Conservation (phyloP, 495 filamentous ascomycete species). For the Aspergillus haitiensis region DNA sequence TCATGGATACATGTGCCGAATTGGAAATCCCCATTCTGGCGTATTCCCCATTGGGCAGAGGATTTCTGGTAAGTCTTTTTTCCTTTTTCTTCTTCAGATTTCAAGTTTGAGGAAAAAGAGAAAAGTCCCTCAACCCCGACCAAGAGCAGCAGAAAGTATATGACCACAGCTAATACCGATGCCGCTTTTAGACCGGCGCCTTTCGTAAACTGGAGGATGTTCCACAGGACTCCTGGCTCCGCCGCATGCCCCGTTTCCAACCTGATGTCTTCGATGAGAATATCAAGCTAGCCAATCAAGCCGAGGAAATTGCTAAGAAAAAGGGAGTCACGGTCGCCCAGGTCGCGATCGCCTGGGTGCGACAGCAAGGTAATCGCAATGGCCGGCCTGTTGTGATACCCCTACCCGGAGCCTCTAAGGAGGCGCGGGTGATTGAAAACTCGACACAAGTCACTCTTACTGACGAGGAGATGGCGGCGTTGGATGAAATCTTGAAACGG, state of each 20-base stretch:
- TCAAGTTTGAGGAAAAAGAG: background rate
- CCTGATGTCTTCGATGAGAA: slow-evolving; percentile 67
- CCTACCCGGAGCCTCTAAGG: slow-evolving; percentile 56
- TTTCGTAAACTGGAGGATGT: slow-evolving; percentile 61
- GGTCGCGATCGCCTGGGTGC: slow-evolving; percentile 69
- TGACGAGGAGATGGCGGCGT: background rate
- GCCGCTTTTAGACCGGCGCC: slow-evolving; percentile 49
- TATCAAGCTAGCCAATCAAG: slow-evolving; percentile 57
- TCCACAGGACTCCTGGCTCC: slow-evolving; percentile 45
- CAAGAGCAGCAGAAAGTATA: no score
- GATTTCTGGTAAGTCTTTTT: slow-evolving; percentile 18
- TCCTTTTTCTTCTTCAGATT: background rate
- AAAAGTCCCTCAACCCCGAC: slow-evolving; percentile 6
- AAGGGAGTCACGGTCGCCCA: slow-evolving; percentile 69
- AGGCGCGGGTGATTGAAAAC: background rate
- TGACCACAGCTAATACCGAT: no score
- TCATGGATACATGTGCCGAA: slow-evolving; percentile 61
- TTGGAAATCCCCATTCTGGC: slow-evolving; percentile 62
- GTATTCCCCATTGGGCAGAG: slow-evolving; percentile 52
- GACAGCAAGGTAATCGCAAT: slow-evolving; percentile 45
- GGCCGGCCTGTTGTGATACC: slow-evolving; percentile 65
- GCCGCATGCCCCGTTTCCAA: slow-evolving; percentile 59
- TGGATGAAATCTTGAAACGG: background rate
- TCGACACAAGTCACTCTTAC: background rate
- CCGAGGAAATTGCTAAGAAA: slow-evolving; percentile 60